Evolutionary conservation across 2,329 filamentous ascomycete genomes (phyloP).

Genomic region (Aspergillus neotritici): DNA sequence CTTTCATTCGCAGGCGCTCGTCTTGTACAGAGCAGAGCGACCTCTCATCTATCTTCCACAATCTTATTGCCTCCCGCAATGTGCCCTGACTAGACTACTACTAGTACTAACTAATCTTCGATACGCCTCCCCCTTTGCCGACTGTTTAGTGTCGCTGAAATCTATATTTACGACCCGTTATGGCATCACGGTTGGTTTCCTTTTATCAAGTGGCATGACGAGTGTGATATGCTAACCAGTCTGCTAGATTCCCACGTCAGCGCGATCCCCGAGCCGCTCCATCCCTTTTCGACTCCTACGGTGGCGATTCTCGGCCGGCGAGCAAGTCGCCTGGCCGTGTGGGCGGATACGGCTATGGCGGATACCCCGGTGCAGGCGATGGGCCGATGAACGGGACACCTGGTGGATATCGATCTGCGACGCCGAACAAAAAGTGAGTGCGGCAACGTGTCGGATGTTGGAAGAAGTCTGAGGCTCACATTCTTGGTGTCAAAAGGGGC

Average conservation of each 20-base stretch:
- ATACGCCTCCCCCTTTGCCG: not conserved
- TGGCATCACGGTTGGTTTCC: constrained; percentile 34
- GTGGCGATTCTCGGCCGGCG: constrained; percentile 45
- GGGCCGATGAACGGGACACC: constrained; percentile 22
- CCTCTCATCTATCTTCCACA: too few species aligned
- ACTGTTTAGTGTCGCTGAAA: not conserved
- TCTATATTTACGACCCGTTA: constrained; percentile 13
- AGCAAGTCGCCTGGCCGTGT: constrained; percentile 40
- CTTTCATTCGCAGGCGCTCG: too few species aligned
- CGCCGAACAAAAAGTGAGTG: constrained; percentile 62
- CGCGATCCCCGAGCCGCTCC: constrained; percentile 60
- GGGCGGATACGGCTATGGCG: constrained; percentile 48
- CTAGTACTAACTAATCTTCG: too few species aligned
- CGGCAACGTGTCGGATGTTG: not conserved
- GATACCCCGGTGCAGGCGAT: constrained; percentile 23
- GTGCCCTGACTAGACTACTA: not conserved
- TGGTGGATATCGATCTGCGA: constrained; percentile 53
- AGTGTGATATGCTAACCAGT: not conserved
- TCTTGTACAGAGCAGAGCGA: too few species aligned
- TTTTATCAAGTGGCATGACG: not conserved
- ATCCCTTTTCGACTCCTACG: constrained; percentile 71
- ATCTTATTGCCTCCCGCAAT: not conserved
- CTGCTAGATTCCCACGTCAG: constrained; percentile 61
- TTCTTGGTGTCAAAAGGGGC: constrained; percentile 50
- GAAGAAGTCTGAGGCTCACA: not conserved